A percentile compares a stretch with the other conserved stretches of the same genome.
These are phyloP conservation scores for Funneliformis mosseae DNA, from an alignment of 192 early-diverging fungal species.

Conservation along the genomic window DNA sequence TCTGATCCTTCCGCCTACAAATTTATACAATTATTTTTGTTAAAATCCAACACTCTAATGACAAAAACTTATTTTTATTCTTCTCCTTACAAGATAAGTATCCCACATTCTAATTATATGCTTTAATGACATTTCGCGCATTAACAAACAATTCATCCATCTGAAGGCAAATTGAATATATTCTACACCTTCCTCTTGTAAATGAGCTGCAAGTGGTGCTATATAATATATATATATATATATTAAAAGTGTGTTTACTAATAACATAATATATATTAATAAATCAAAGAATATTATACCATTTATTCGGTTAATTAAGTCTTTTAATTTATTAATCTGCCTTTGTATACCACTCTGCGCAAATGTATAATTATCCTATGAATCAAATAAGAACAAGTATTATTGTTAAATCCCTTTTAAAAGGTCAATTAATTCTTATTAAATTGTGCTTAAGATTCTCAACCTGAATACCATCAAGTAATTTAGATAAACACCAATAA, in stretches of 20 bases:
- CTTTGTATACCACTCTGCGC: conserved; percentile 96
- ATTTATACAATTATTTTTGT: neutral
- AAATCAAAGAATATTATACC: conserved; percentile 44
- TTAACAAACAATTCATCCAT: conserved; percentile 99
- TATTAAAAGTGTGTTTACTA: neutral
- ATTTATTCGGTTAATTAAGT: conserved; percentile 92
- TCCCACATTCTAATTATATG: conserved; percentile 99
- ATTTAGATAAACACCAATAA: conserved; percentile 96
- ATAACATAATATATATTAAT: neutral
- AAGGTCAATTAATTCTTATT: neutral
- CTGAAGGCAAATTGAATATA: conserved; percentile 99
- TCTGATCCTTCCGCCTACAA: conserved; percentile 78
- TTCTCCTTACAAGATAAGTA: conserved; percentile 76
- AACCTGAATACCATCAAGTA: conserved; percentile 95
- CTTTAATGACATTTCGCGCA: conserved; percentile 89
- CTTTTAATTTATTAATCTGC: conserved; percentile 85
- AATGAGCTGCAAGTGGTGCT: conserved; percentile 80
- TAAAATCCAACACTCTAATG: neutral
- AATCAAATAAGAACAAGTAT: neutral
- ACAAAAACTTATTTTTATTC: neutral
- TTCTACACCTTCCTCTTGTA: conserved; percentile 87
- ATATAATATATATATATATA: neutral
- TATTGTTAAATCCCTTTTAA: neutral
- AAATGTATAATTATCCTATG: conserved; percentile 94
- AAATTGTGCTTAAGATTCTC: neutral